phyloP scores from a whole-genome alignment of 306 rosid species.

The Quillaja saponaria region DNA sequence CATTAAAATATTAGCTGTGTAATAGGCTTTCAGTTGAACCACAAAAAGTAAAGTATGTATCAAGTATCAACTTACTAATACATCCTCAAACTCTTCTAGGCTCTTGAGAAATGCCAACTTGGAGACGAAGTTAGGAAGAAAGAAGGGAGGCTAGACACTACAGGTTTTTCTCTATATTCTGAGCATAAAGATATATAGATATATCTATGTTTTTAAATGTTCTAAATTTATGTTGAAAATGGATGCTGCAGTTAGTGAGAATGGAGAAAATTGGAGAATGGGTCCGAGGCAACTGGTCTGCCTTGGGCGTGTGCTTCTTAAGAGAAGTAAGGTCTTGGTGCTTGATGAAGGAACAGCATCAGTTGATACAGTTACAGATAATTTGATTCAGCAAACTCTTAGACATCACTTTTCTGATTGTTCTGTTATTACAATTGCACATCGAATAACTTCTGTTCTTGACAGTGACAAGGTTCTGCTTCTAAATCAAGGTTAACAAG shows the following conservation, averaged over 20 bases:
- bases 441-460: conserved; percentile 80
- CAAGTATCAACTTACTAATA: background rate
- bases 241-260: conserved; percentile 60
- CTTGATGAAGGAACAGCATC: conserved; percentile 96
- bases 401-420: conserved; percentile 61
- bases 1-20: conserved; percentile 11
- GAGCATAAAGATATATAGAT: conserved; percentile 12
- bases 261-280: conserved; percentile 96
- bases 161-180: conserved; percentile 47
- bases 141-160: conserved; percentile 75
- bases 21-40: background rate
- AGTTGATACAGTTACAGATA: conserved; percentile 86
- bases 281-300: conserved; percentile 92
- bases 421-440: conserved; percentile 78
- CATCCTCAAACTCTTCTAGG: conserved; percentile 53
- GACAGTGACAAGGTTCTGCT: conserved; percentile 81
- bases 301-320: conserved; percentile 80
- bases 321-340: conserved; percentile 78
- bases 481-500: conserved; percentile 61
- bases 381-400: conserved; percentile 76
- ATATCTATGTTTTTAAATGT: background rate
- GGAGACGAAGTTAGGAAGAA: conserved; percentile 82
- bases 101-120: conserved; percentile 84
- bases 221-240: background rate
- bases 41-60: too few relatives aligned